Conservation (phyloP, 2,329 filamentous ascomycete species). For the Colletotrichum magnum region DNA sequence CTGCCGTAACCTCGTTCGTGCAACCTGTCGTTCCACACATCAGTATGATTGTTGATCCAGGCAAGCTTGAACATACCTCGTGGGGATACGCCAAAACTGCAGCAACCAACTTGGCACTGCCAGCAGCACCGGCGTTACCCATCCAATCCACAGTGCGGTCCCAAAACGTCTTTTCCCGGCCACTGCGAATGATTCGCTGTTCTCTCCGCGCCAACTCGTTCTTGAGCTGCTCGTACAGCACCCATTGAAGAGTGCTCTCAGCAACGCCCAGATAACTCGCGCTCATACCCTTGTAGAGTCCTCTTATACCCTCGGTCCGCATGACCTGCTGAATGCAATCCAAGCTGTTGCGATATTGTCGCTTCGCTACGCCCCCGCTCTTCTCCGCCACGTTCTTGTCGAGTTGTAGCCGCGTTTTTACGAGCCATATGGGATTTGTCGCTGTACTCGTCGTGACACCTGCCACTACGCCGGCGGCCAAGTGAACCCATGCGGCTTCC, state of each 20-base stretch:
- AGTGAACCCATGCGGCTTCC: conserved; percentile 82
- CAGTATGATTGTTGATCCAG: conserved; percentile 11
- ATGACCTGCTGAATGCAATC: conserved; percentile 90
- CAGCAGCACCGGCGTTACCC: conserved; percentile 84
- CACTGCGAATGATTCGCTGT: conserved; percentile 68
- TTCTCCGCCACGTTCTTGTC: conserved; percentile 84
- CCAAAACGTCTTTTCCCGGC: conserved; percentile 76
- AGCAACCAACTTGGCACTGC: conserved; percentile 87
- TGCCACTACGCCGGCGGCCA: conserved; percentile 81
- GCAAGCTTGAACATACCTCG: conserved; percentile 70
- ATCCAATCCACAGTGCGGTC: conserved; percentile 84
- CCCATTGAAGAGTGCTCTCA: conserved; percentile 93
- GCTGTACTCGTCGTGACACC: conserved; percentile 90
- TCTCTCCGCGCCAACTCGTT: conserved; percentile 76
- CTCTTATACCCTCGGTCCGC: conserved; percentile 82
- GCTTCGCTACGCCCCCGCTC: conserved; percentile 64
- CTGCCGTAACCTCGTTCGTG: conserved; percentile 87
- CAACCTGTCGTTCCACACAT: conserved; percentile 66
- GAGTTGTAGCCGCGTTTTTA: conserved; percentile 93
- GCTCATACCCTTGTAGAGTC: conserved; percentile 91
- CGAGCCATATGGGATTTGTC: conserved; percentile 96
- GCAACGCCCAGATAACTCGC: conserved; percentile 93
- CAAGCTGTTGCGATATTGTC: conserved; percentile 88
- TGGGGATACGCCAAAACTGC: conserved; percentile 91
- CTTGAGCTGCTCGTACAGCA: conserved; percentile 95